Evolutionary conservation across 1,284 basidiomycete genomes (phyloP).

Genomic region (Ganoderma sinense): DNA sequence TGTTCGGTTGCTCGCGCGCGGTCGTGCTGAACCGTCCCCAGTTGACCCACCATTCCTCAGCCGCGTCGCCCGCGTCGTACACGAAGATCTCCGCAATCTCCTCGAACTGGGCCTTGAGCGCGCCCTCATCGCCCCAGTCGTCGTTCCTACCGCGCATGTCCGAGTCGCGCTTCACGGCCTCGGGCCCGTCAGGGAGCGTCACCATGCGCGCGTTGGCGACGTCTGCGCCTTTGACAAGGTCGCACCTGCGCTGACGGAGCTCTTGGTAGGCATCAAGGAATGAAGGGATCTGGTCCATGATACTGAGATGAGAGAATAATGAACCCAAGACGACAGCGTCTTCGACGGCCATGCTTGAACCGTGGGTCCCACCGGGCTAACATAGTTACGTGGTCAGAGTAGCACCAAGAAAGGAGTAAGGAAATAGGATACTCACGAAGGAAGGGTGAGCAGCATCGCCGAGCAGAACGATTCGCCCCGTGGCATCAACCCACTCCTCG

Average conservation of each 20-base stretch:
- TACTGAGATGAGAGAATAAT: constrained; percentile 51
- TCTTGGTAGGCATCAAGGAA: constrained; percentile 54
- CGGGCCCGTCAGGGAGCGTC: constrained; percentile 48
- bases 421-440: constrained; percentile 42
- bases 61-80: constrained; percentile 45
- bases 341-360: constrained; percentile 49
- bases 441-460: constrained; percentile 59
- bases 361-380: constrained; percentile 46
- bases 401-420: background rate
- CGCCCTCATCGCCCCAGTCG: constrained; percentile 37
- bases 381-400: background rate
- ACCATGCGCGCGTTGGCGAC: constrained; percentile 42
- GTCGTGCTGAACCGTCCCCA: constrained; percentile 40
- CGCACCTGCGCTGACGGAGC: constrained; percentile 48
- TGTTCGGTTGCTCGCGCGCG: constrained; percentile 17
- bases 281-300: constrained; percentile 46
- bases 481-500: constrained; percentile 63
- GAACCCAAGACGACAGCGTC: constrained; percentile 54
- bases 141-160: constrained; percentile 38
- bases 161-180: constrained; percentile 46
- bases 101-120: constrained; percentile 36
- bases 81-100: constrained; percentile 39
- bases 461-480: constrained; percentile 51
- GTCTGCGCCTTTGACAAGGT: constrained; percentile 45
- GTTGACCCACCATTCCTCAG: constrained; percentile 47